Evolutionary conservation across 495 filamentous ascomycete species (phyloP), one percentile per base, ranked within the genome.

Genomic region (Trichocladium antarcticum): DNA sequence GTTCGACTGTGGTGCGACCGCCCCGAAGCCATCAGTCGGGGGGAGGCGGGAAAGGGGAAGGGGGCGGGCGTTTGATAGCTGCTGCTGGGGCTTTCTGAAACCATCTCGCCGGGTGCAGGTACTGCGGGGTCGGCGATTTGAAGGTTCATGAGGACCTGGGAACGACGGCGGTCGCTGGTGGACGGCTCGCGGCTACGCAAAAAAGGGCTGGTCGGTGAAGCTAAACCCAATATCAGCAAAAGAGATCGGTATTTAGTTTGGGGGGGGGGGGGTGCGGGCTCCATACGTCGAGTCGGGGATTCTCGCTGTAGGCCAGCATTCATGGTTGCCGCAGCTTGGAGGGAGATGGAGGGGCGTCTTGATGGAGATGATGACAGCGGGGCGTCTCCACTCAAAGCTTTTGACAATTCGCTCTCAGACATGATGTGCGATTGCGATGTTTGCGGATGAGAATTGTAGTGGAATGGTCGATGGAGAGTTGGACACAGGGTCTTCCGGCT

Each of bases 121-220:
- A 80, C 42, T 24, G 66, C 59, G 1, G 80, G 77, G 62, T 89
- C 84, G 60, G 82, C 85, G 45, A 85, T 71, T 57, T 81, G 81
- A 16, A 89, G 63, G 65, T 84, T 87, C 74, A 83, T 80, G 31
- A 85, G 74, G 32, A 85, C 76, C 29, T 75, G 75, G 11, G 84
- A 88, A 22, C 82, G 74, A 51, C 83, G 72, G 50, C 83, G 74
- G 42, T 77, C 74, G 14, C 70, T 65, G 50, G 74, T 77, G 9
- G 77, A 71, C 6, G 79, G 74, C 41, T 71, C 71, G 42, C 75
- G 73, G 62, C 58, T 73, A 57, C 71, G 75, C 53, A 67, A 62
- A 15, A 67, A 62, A 16, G 78, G 75, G 71, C 73, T 74, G 42
- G 59, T 71, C 16, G 80, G 77, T 3, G 80, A 74, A 10, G 70